Evolutionary conservation across 345 rosid genomes (phyloP), one percentile per base, ranked within the genome.

Genomic region (Orychophragmus violaceus): DNA sequence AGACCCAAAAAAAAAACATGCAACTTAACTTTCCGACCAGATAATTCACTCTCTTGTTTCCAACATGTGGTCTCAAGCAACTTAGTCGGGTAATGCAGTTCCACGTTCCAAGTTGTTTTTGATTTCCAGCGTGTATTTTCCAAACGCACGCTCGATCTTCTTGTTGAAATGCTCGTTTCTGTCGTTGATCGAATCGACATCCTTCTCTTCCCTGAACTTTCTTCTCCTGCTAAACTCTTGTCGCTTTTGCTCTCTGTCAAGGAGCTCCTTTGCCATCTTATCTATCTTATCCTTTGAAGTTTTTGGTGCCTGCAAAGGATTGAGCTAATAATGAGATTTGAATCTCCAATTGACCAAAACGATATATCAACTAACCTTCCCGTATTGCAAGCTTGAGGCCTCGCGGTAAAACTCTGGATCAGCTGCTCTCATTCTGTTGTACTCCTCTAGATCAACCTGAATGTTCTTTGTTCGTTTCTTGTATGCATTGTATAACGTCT

Each of bases 161-260:
- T 94, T 94, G 85, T 94, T 94, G 89, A 94, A 94, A 76, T 90
- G 99, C 82, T 94, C 99, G 69, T 94, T 94, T 29, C 99, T 87
- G 71, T 90, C 99, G 68, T 94, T 94, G 84, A 94, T 94, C 0
- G 99, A 94, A 79, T 94, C 99, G 1, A 90, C 77, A 69, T 94
- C 99, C 77, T 94, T 94, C 76, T 94, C 99, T 35, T 94, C 97
- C 18, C 82, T 83, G 78, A 87, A 94, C 78, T 66, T 87, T 64
- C 99, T 85, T 78, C 96, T 84, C 80, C 97, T 81, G 78, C 99
- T 88, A 76, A 90, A 94, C 18, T 95, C 86, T 0, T 62, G 39
- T 69, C 91, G 82, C 65, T 90, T 94, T 62, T 85, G 92, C 0
- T 85, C 97, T 74, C 86, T 57, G 70, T 94, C 92, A 42, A 76